phyloP scores from a whole-genome alignment of 441 rosid genomes.

The Sinapis alba region DNA sequence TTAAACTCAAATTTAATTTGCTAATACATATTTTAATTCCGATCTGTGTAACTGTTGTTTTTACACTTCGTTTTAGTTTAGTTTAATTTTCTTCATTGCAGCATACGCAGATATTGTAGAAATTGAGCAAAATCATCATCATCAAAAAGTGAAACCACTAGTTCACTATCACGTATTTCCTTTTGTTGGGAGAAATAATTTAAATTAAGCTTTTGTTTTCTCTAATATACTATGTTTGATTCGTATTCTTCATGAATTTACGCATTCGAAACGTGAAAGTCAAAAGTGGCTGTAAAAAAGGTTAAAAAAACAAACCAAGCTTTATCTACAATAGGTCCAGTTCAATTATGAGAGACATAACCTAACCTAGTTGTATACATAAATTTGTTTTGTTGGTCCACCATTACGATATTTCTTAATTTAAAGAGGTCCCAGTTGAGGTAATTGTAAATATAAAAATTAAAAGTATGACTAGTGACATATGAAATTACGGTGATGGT shows the following conservation, averaged over 20 bases:
- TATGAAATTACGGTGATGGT: constrained; percentile 39
- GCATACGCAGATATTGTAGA: too few relatives aligned
- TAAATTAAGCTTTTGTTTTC: neutral
- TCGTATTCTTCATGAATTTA: constrained; percentile 9
- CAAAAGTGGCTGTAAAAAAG: constrained; percentile 4
- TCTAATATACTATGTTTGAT: neutral
- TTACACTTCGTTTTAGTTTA: too few relatives aligned
- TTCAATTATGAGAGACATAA: neutral
- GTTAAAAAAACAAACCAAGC: neutral
- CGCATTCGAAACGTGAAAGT: constrained; percentile 14
- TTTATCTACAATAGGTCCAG: constrained; percentile 8
- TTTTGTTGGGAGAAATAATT: neutral
- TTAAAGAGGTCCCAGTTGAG: constrained; percentile 13
- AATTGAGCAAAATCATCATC: too few relatives aligned
- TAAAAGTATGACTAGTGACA: constrained; percentile 18
- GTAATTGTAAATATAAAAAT: constrained; percentile 14
- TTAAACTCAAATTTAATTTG: too few relatives aligned
- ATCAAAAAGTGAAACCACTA: too few relatives aligned
- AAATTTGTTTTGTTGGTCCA: neutral
- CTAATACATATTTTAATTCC: too few relatives aligned
- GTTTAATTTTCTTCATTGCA: too few relatives aligned
- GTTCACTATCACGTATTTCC: neutral
- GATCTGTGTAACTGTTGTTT: too few relatives aligned
- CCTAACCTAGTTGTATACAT: neutral
- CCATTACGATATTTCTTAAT: neutral